Percentiles rank a stretch among this genome's conserved stretches.
These are phyloP conservation scores for Bipolaris victoriae DNA, from an alignment of 2,329 filamentous ascomycete species.

Conservation along the genomic window DNA sequence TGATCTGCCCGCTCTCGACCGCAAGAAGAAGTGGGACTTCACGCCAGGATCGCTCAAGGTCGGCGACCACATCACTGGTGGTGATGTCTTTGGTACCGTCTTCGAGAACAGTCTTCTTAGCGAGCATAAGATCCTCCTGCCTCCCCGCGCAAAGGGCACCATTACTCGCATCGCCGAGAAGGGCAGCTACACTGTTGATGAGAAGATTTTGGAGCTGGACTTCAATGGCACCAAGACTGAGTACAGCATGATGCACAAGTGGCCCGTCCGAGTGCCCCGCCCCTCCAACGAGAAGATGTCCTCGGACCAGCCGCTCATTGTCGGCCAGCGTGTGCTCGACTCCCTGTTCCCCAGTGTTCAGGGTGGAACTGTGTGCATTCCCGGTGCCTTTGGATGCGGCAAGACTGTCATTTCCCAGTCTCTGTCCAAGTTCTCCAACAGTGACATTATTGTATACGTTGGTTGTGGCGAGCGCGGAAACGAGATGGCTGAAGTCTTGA, in stretches of 20 bases:
- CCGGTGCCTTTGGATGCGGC: constrained; percentile 96
- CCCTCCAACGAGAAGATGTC: constrained; percentile 91
- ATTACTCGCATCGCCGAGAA: constrained; percentile 90
- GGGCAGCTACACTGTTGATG: constrained; percentile 90
- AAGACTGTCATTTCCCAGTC: constrained; percentile 99
- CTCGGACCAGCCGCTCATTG: constrained; percentile 88
- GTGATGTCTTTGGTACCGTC: constrained; percentile 93
- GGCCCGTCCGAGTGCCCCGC: constrained; percentile 95
- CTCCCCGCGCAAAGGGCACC: constrained; percentile 85
- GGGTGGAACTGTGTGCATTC: constrained; percentile 97
- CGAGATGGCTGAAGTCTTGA: constrained; percentile 99
- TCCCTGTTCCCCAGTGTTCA: constrained; percentile 95
- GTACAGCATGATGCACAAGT: constrained; percentile 98
- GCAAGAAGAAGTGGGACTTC: constrained; percentile 95
- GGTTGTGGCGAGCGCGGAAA: constrained; percentile 92
- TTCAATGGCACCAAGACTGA: constrained; percentile 96
- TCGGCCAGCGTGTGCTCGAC: constrained; percentile 95
- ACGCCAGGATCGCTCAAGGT: constrained; percentile 84
- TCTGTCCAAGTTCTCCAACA: constrained; percentile 99
- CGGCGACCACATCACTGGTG: constrained; percentile 94
- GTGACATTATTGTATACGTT: constrained; percentile 97
- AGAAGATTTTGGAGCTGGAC: constrained; percentile 94
- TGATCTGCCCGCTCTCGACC: constrained; percentile 82
- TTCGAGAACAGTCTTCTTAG: constrained; percentile 95
- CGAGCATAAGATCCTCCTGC: constrained; percentile 91